Base-by-base conservation (phyloP, 2,329 filamentous ascomycete species). In the Cladorrhinum sp. region DNA sequence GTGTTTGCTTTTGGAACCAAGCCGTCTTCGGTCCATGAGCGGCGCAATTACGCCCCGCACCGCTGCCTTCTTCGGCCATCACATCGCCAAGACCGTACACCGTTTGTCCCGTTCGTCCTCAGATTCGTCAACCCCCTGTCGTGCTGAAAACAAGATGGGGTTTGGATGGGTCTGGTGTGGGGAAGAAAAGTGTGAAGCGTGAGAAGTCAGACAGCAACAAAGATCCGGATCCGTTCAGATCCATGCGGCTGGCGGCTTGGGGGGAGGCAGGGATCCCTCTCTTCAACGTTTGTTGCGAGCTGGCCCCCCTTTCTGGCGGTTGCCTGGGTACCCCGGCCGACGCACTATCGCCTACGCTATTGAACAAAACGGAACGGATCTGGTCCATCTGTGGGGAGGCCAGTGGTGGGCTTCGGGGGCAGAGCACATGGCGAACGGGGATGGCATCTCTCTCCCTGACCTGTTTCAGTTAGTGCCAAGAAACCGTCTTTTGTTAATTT, bases 361-460 rank as follows among this genome's bases (percentile, higher is more conserved):
- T 49, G 54, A 57, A 49, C 36, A 30, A 57, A 49, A 57, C 54
- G 54, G 54, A 49, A 33, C 54, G 49, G 49, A 51, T 26, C 46
- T 50, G 20, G 21, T 26, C 42, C 42, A 51, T 12, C 49, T 51
- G 49, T 51, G 39, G 33, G 23, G 36, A 56, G 16, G 24, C 24
- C 2, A 21, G 16, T 28, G 24, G 24, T n/a, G 26, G 28, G 16
- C n/a, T 33, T 10, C 23, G n/a, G 24, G 10, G 9, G 30, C 28
- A 55, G 26, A 57, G 54, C 54, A 57, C 54, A 57, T 57, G 54
- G 54, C 54, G 18, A n/a, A 57, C 54, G 54, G 39, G 54, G 54
- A 57, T 57, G 23, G 20, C 26, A 18, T 26, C 23, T 46, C 21
- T 56, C 33, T 20, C 16, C 18, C 42, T 46, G 42, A 46, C 42